phyloP scores from a whole-genome alignment of 306 rosid genomes.

The Gynostemma pentaphyllum region DNA sequence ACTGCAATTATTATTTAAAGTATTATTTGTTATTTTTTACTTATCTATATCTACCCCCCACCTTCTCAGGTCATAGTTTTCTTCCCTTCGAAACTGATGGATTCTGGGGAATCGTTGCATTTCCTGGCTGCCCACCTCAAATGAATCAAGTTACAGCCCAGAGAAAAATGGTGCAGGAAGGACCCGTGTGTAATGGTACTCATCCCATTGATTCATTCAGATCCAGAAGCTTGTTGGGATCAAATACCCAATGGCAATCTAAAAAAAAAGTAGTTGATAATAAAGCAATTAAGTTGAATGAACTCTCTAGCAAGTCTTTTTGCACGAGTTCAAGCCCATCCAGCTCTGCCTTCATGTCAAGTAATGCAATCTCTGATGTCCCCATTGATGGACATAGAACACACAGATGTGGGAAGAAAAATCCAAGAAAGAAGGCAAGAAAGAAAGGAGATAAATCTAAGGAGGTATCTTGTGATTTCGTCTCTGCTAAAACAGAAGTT shows the following conservation, averaged over 20 bases:
- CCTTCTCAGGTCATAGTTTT: conserved; percentile 41
- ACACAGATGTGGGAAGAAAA: conserved; percentile 37
- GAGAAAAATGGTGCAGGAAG: conserved; percentile 27
- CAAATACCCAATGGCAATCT: conserved; percentile 35
- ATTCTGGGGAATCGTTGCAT: conserved; percentile 39
- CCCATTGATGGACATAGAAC: conserved; percentile 16
- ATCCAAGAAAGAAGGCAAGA: conserved; percentile 32
- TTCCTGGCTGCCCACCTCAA: conserved; percentile 46
- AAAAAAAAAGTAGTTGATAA: conserved; percentile 39
- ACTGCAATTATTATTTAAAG: background rate
- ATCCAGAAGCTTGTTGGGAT: conserved; percentile 25
- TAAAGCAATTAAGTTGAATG: conserved; percentile 40
- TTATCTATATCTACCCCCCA: conserved; percentile 1
- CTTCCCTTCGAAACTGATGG: conserved; percentile 36
- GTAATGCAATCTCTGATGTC: conserved; percentile 24
- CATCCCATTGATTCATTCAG: conserved; percentile 28
- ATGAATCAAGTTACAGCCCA: conserved; percentile 29
- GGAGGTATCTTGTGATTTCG: conserved; percentile 35
- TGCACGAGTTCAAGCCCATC: conserved; percentile 19
- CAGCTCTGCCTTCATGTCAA: conserved; percentile 21
- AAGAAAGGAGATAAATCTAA: conserved; percentile 41
- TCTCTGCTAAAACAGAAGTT: conserved; percentile 34
- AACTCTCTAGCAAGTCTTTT: conserved; percentile 32
- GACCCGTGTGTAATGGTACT: conserved; percentile 24
- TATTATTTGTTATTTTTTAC: conserved; percentile 10